phyloP scores from a whole-genome alignment of 179 eudicot species.

The Silene noctiflora region DNA sequence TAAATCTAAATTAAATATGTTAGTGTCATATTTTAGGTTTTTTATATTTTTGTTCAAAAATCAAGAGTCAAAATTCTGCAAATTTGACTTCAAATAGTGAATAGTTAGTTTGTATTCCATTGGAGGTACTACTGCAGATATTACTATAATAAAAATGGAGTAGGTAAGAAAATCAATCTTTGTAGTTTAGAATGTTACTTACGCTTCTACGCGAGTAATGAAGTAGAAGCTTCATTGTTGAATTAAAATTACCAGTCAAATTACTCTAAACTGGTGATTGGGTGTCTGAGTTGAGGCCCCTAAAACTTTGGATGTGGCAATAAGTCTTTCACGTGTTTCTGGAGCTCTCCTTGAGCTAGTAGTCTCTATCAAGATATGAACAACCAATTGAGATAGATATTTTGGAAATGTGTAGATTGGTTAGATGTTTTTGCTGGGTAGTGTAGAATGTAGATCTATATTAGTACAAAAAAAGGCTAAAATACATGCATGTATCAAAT shows the following conservation, averaged over 20 bases:
- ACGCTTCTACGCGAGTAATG: background rate
- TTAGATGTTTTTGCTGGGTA: too few relatives aligned
- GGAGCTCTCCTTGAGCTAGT: constrained; percentile 6
- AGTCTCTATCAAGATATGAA: background rate
- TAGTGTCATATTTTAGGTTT: too few relatives aligned
- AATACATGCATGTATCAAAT: too few relatives aligned
- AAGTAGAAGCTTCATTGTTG: background rate
- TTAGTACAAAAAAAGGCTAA: too few relatives aligned
- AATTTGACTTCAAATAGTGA: too few relatives aligned
- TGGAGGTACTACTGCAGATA: background rate
- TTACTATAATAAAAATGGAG: background rate
- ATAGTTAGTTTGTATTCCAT: too few relatives aligned
- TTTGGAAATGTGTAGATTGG: background rate
- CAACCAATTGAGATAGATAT: background rate
- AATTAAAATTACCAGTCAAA: background rate
- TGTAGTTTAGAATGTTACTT: background rate
- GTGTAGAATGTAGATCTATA: too few relatives aligned
- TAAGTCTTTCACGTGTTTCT: constrained; percentile 7
- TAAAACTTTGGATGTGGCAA: constrained; percentile 4
- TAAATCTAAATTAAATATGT: too few relatives aligned
- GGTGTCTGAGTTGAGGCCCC: background rate
- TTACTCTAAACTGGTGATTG: background rate
- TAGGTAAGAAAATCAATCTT: background rate
- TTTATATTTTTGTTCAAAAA: too few relatives aligned
- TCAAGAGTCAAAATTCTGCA: too few relatives aligned